phyloP scores from a whole-genome alignment of 2,329 filamentous ascomycete genomes.

The Talaromyces verruculosus region DNA sequence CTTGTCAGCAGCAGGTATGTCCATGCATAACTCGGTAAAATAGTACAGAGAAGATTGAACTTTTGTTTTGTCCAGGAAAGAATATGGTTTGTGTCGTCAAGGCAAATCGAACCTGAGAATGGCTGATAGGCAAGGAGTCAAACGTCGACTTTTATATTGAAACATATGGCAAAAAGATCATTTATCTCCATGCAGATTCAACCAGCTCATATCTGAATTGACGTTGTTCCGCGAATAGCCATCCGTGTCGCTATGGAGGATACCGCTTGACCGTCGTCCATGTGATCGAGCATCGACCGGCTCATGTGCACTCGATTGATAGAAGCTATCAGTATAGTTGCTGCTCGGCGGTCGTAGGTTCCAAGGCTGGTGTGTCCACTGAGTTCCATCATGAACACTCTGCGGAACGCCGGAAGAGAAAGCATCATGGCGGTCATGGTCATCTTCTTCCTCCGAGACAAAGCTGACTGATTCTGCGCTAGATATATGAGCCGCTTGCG shows the following conservation, averaged over 20 bases:
- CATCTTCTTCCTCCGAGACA: slow-evolving; percentile 35
- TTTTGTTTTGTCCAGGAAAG: slow-evolving; percentile 2
- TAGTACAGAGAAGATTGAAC: slow-evolving; percentile 5
- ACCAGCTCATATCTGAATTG: slow-evolving; percentile 47
- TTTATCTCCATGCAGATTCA: slow-evolving; percentile 34
- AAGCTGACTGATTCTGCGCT: slow-evolving; percentile 44
- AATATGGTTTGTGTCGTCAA: slow-evolving; percentile 5
- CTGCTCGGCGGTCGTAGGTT: slow-evolving; percentile 33
- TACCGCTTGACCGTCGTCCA: slow-evolving; percentile 33
- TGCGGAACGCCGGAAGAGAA: slow-evolving; percentile 32
- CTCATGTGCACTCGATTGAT: slow-evolving; percentile 30
- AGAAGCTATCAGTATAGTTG: slow-evolving; percentile 43
- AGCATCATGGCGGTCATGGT: slow-evolving; percentile 30
- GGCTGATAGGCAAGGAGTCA: neutral
- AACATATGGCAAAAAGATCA: slow-evolving; percentile 1
- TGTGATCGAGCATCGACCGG: slow-evolving; percentile 24
- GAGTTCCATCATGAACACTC: slow-evolving; percentile 29
- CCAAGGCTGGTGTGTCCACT: slow-evolving; percentile 26
- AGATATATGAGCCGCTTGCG: slow-evolving; percentile 46
- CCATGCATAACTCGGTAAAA: slow-evolving; percentile 11
- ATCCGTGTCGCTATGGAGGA: slow-evolving; percentile 34
- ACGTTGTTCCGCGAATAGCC: slow-evolving; percentile 28
- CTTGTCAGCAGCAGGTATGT: slow-evolving; percentile 9
- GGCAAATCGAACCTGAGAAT: neutral
- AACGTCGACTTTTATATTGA: neutral